Evolutionary conservation across 345 rosid genomes (phyloP).

Genomic region (Nasturtium officinale): DNA sequence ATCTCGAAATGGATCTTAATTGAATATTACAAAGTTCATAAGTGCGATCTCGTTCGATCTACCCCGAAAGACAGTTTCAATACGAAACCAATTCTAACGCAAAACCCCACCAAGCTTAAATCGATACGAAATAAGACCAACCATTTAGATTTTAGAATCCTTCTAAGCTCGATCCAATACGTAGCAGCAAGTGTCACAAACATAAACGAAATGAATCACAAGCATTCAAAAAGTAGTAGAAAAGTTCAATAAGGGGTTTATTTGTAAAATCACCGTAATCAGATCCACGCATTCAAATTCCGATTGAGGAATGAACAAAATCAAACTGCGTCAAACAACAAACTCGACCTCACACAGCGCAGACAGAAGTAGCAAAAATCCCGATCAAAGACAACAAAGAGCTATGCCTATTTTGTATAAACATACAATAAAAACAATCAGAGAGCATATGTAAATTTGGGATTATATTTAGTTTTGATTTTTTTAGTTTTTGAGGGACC

Average conservation of each 20-base stretch:
- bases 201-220: conserved; percentile 17
- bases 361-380: conserved; percentile 20
- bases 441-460: conserved; percentile 22
- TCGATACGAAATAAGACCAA: background rate
- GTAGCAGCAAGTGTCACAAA: background rate
- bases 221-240: background rate
- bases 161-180: conserved; percentile 30
- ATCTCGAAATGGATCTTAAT: conserved; percentile 6
- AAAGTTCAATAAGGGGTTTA: conserved; percentile 17
- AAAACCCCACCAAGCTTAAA: conserved; percentile 23
- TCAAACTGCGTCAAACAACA: conserved; percentile 8
- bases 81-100: conserved; percentile 7
- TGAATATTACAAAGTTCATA: background rate
- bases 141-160: background rate
- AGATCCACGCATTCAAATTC: conserved; percentile 45
- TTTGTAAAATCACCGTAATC: conserved; percentile 39
- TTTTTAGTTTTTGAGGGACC: background rate
- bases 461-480: background rate
- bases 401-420: conserved; percentile 10
- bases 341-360: conserved; percentile 37
- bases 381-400: conserved; percentile 26
- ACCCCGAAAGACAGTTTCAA: conserved; percentile 22
- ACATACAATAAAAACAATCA: conserved; percentile 8
- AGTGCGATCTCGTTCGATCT: conserved; percentile 31
- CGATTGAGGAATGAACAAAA: conserved; percentile 15